Evolutionary conservation across 2,329 filamentous ascomycete genomes (phyloP), one percentile per base, ranked within the genome.

Genomic region (Aspergillus terreus): DNA sequence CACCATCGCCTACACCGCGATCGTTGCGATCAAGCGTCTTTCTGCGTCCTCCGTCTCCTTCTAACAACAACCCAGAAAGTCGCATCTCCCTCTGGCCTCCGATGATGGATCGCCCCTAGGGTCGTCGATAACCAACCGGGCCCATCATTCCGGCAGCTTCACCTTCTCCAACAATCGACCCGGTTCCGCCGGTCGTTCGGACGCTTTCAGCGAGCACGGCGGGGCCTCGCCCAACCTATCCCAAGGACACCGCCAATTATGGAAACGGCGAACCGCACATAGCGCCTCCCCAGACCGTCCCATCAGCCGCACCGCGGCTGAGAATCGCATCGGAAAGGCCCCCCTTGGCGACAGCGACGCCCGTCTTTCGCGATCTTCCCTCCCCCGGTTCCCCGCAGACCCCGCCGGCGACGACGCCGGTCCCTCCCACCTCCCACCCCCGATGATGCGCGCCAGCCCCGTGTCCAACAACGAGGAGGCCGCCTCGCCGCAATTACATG

Each of bases 51-150:
- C 43, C 21, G 23, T 23, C 23, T 30, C 38, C 36, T 46, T 50
- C 54, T 60, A 33, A 60, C 49, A 17, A 15, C 15, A 38, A 11
- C 5, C 15, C 10, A 33, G 59, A 57, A 49, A 55, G 46, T 44
- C 49, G 49, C 15, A 46, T 33, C n/a, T 44, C 27, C 48, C 54
- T 27, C n/a, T 52, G 14, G 15, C 48, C 19, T 56, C 54, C 11
- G 59, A 57, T 14, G 52, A 54, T 53, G 54, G 42, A 23, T 57
- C 53, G 14, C 48, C 49, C 2, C 46, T 44, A 21, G 53, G 47
- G 15, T 60, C 58, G 10, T 51, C 54, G 6, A 45, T 47, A 12
- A 60, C 56, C 15, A 57, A 61, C 46, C 52, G 47, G 21, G 58
- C 56, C 10, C 48, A 52, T 15, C 56, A 60, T 43, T 58, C 58